phyloP scores from a whole-genome alignment of 345 rosid species.

The Lumnitzera littorea region DNA sequence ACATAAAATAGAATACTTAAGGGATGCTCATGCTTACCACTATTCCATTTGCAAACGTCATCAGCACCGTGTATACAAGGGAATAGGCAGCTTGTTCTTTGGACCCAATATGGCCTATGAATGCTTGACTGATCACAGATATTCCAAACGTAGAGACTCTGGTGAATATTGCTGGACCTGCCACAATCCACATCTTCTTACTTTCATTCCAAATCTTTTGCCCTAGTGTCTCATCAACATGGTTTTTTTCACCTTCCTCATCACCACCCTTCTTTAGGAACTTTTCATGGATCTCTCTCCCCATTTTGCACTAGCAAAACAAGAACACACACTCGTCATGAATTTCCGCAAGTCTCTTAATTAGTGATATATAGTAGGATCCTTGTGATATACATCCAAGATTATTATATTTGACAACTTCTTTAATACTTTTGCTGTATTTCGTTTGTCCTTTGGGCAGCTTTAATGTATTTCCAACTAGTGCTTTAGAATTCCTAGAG shows the following conservation, averaged over 20 bases:
- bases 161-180: constrained; percentile 73
- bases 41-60: constrained; percentile 59
- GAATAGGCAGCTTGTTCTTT: constrained; percentile 69
- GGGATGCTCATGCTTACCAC: constrained; percentile 18
- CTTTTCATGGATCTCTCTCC: constrained; percentile 22
- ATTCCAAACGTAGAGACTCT: constrained; percentile 58
- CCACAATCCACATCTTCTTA: constrained; percentile 65
- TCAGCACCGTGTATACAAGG: constrained; percentile 46
- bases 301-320: constrained; percentile 6
- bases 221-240: constrained; percentile 6
- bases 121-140: constrained; percentile 49
- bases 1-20: too few relatives aligned
- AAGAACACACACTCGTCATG: too few relatives aligned
- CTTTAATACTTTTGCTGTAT: too few relatives aligned
- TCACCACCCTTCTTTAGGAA: constrained; percentile 7
- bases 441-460: too few relatives aligned
- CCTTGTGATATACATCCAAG: too few relatives aligned
- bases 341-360: too few relatives aligned
- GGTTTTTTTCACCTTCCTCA: neutral
- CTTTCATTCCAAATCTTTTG: constrained; percentile 45
- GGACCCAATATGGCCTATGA: constrained; percentile 62
- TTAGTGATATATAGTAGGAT: too few relatives aligned
- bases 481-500: too few relatives aligned
- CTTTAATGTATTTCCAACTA: too few relatives aligned
- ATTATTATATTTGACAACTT: too few relatives aligned